These are phyloP conservation scores for Eucalyptus pauciflora DNA, from an alignment of 345 rosid species.

Conservation along the genomic window DNA sequence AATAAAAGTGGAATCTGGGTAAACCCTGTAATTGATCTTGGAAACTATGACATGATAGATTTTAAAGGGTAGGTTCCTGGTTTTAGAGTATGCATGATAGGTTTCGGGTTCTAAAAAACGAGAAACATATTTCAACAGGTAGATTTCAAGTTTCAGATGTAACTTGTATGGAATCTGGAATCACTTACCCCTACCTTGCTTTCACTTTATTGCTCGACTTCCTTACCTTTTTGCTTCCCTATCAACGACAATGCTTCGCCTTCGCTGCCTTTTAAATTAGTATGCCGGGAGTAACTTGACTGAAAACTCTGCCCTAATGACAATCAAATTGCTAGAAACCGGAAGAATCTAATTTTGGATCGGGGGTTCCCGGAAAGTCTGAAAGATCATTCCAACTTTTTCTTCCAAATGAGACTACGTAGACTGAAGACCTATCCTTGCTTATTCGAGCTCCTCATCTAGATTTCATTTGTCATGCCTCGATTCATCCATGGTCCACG, in stretches of 20 bases:
- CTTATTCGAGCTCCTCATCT: neutral
- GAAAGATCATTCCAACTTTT: neutral
- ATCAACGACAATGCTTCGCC: neutral
- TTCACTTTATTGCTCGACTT: neutral
- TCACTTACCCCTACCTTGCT: fast-evolving
- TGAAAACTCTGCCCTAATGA: neutral
- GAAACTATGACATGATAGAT: no score
- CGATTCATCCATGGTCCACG: neutral
- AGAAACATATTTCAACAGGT: fast-evolving
- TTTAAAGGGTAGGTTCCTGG: no score
- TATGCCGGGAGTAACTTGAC: neutral
- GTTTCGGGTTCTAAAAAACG: fast-evolving
- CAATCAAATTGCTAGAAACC: neutral
- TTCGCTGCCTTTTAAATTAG: neutral
- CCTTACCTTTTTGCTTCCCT: neutral
- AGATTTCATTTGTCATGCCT: neutral
- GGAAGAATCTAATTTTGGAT: neutral
- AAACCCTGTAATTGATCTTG: no score
- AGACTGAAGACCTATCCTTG: neutral
- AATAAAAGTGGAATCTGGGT: no score
- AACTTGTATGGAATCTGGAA: fast-evolving
- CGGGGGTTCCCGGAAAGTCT: neutral
- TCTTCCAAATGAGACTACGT: neutral
- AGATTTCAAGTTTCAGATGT: fast-evolving
- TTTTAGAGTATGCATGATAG: no score